Evolutionary conservation across 768 basidiomycete species (phyloP), one percentile per base, ranked within the genome.

Genomic region (Sarcodon sp.): DNA sequence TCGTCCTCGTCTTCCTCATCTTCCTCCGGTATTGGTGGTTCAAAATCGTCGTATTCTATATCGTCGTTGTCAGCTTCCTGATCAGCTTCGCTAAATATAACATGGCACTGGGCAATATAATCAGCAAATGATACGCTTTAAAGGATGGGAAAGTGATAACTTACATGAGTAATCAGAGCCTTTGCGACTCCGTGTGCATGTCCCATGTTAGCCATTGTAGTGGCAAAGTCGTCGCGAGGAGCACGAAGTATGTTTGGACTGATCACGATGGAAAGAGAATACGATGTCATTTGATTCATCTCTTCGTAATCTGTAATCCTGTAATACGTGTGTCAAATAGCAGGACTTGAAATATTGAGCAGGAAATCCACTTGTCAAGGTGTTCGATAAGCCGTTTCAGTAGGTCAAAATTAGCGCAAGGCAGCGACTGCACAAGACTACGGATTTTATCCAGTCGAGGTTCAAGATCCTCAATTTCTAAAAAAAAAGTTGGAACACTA

Each of bases 291-390:
- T 51, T 91, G 88, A 55, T 90, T 92, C 44, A 80, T 74, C 50
- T 90, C 87, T 59, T 91, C 87, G 62, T 74, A 87, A 58, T 90
- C 87, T 4, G 87, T 86, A n/a, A 90, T 84, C 58, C 86, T 86
- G 57, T 4, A 43, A 33, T 31, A 32, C 10, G 38, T 35, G 32
- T 15, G 3, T 46, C 50, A 15, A 51, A 46, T 18, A 32, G 12
- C 27, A 34, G 10, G 9, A 21, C 32, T 11, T 34, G 10, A 18
- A 41, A 35, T 50, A 8, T 33, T 12, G 35, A 35, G 18, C 15
- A 11, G 21, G 15, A 38, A 13, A 65, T 69, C 15, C 32, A 79
- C 80, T 69, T 77, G 64, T 91, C 87, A n/a, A 92, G 71, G 62
- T 91, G 89, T 55, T 89, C 86, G 3, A 81, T 69, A 11, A 91